These are phyloP conservation scores for Hemileia vastatrix DNA, from an alignment of 1,284 basidiomycete genomes.

Conservation along the genomic window DNA sequence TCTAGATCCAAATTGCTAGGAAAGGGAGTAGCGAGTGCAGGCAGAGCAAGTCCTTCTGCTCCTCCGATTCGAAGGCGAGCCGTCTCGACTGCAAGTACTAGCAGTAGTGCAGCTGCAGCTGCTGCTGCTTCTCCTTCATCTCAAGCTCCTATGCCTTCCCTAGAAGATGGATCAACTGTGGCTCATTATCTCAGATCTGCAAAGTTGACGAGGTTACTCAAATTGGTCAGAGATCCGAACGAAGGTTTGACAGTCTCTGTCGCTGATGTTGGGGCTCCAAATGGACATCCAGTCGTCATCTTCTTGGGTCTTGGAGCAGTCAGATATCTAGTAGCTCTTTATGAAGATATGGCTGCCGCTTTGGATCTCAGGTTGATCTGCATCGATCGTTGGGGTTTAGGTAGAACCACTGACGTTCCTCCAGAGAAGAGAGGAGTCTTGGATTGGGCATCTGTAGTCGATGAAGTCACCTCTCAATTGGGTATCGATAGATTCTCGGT, in stretches of 20 bases:
- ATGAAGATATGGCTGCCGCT: constrained; percentile 87
- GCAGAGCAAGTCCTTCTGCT: neutral
- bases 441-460: constrained; percentile 81
- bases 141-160: neutral
- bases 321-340: constrained; percentile 81
- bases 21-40: neutral
- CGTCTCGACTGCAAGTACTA: neutral
- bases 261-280: constrained; percentile 73
- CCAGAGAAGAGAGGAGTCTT: constrained; percentile 62
- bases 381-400: constrained; percentile 91
- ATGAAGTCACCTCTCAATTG: constrained; percentile 73
- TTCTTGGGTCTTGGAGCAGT: constrained; percentile 91
- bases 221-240: constrained; percentile 65
- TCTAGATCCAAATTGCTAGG: neutral
- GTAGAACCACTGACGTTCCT: constrained; percentile 63
- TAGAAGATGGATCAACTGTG: too few relatives aligned
- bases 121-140: neutral
- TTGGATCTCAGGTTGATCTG: constrained; percentile 79
- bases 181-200: constrained; percentile 63
- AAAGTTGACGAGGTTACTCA: constrained; percentile 69
- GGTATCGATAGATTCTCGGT: constrained; percentile 68
- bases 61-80: neutral
- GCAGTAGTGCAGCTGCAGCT: neutral
- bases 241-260: constrained; percentile 72
- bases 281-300: constrained; percentile 73